Evolutionary conservation across 208 protist genomes (phyloP).

Genomic region (Trypanosoma brucei): DNA sequence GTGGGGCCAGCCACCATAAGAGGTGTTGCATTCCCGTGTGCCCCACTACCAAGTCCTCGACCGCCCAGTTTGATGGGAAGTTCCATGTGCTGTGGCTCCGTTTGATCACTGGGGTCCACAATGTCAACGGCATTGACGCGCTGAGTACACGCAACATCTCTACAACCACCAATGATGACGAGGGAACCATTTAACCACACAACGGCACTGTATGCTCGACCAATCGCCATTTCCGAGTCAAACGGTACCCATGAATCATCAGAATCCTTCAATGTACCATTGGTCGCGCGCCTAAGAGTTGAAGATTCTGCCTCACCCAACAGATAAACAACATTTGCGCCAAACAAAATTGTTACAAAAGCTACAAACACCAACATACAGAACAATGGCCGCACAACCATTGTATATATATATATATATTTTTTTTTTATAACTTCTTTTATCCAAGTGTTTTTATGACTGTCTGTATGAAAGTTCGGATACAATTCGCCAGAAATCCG

Average conservation of each 20-base stretch:
- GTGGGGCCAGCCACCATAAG: constrained; percentile 12
- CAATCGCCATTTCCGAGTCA: neutral
- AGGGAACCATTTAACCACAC: constrained; percentile 8
- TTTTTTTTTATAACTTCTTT: too few relatives aligned
- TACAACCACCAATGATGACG: constrained; percentile 18
- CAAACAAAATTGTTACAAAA: too few relatives aligned
- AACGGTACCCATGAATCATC: constrained; percentile 1
- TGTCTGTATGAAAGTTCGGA: too few relatives aligned
- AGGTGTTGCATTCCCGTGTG: neutral
- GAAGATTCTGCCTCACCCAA: too few relatives aligned
- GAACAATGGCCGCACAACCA: too few relatives aligned
- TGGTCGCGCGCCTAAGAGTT: neutral
- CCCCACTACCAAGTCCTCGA: neutral
- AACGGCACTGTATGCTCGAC: constrained; percentile 14
- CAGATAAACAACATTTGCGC: too few relatives aligned
- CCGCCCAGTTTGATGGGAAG: constrained; percentile 11
- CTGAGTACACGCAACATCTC: neutral
- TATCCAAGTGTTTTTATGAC: too few relatives aligned
- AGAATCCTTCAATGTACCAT: neutral
- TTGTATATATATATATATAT: too few relatives aligned
- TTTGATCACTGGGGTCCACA: constrained; percentile 7
- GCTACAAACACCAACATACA: too few relatives aligned
- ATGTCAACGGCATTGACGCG: constrained; percentile 11
- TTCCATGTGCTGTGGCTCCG: neutral
- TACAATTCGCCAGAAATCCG: too few relatives aligned